A percentile compares a stretch with the other conserved stretches of the same genome.
Conservation (phyloP, 345 rosid species). For the Streptanthus diversifolius region DNA sequence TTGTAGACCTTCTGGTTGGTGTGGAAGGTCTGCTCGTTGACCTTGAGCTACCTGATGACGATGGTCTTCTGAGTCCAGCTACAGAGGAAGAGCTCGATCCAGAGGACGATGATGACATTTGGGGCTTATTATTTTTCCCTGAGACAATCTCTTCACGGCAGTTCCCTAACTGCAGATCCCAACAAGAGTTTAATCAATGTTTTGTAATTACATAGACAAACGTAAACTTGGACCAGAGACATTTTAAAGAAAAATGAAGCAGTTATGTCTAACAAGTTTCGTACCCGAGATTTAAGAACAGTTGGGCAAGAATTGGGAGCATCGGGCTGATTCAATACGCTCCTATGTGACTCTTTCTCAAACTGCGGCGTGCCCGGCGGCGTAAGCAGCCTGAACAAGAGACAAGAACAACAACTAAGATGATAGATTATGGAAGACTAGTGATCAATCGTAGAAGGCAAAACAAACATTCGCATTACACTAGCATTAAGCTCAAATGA, state of each 20-base stretch:
- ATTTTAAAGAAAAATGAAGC: background rate
- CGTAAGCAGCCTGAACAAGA: constrained; percentile 67
- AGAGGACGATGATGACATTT: constrained; percentile 31
- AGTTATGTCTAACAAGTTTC: constrained; percentile 18
- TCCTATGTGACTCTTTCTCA: constrained; percentile 60
- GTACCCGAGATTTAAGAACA: constrained; percentile 56
- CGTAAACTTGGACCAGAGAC: constrained; percentile 7
- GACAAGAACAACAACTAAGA: background rate
- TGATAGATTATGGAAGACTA: constrained; percentile 6
- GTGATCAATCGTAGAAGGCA: background rate
- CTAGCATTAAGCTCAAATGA: background rate
- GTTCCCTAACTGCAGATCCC: constrained; percentile 48
- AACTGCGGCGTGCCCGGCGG: constrained; percentile 76
- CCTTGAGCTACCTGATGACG: constrained; percentile 54
- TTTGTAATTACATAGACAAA: background rate
- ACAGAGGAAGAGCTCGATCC: constrained; percentile 42
- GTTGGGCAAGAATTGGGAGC: constrained; percentile 50
- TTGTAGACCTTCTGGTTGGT: constrained; percentile 50
- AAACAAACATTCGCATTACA: background rate
- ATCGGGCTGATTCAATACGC: constrained; percentile 43
- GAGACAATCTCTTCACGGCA: constrained; percentile 41
- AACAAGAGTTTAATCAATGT: background rate
- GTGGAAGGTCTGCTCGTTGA: constrained; percentile 51
- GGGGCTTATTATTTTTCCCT: constrained; percentile 33
- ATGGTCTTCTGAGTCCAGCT: constrained; percentile 48